Evolutionary conservation across 1,139 yeast species (phyloP), one percentile per base, ranked within the genome.

Genomic region (Zygosaccharomyces sapae): DNA sequence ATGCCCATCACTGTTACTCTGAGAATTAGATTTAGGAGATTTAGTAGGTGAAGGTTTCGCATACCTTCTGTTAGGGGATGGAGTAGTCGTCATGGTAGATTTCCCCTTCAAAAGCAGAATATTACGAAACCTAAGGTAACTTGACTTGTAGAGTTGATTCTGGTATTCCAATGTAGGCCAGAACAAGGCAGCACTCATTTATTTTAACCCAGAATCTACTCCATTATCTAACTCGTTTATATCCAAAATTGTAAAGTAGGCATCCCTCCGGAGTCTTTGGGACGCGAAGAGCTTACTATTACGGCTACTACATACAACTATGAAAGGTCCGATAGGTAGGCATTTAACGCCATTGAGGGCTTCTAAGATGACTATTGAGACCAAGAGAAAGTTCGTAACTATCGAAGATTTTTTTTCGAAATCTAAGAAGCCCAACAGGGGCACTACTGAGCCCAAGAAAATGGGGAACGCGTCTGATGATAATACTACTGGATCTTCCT

Each of bases 361-460:
- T 29, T 25, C 24, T n/a, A 35, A 9, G 12, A 47, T 46, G 49
- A 42, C 49, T 9, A 43, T 41, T 6, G 42, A 38, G 19, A 33
- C 31, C n/a, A 55, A 56, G 47, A 55, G 53, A 36, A 50, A 47
- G 40, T 52, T 49, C 20, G 41, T 50, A 5, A 45, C 53, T 2
- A 55, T 57, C 10, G 52, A 49, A 18, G 59, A 55, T 13, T 57
- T 56, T 33, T 58, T 58, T 40, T 45, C 49, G 7, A 42, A 38
- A 4, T 29, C 46, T 2, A 51, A 50, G 45, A 49, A 46, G 25
- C 30, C 30, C 9, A 49, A 50, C 38, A 36, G 25, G 20, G 38
- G 13, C 12, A 27, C 9, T 9, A 27, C 9, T 27, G 5, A 27
- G 31, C n/a, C 31, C 8, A 27, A 5, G 44, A 38, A 27, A 38